phyloP scores from a whole-genome alignment of 495 filamentous ascomycete species.

The Endocarpon pusillum region DNA sequence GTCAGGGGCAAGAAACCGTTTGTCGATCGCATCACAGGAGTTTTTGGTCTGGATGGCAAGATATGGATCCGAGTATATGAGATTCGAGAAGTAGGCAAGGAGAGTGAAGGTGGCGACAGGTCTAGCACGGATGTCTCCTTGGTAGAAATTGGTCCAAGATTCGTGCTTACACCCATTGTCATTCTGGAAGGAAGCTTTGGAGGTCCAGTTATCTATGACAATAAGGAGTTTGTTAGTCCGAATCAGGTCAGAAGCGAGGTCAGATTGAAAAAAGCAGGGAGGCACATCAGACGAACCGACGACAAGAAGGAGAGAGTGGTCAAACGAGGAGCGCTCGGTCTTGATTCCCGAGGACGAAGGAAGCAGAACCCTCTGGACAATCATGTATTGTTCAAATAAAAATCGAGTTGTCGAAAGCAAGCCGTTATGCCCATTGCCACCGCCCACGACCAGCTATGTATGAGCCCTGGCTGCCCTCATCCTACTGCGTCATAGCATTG shows the following conservation, averaged over 20 bases:
- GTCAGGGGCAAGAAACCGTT: slow-evolving; percentile 88
- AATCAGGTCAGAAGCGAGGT: slow-evolving; percentile 76
- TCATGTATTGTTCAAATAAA: slow-evolving; percentile 3
- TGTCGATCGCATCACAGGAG: slow-evolving; percentile 82
- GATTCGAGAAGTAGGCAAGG: slow-evolving; percentile 65
- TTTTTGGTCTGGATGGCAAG: slow-evolving; percentile 85
- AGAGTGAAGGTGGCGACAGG: slow-evolving; percentile 23
- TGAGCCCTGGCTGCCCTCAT: not conserved
- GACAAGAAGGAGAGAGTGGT: slow-evolving; percentile 49
- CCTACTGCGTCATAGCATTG: not conserved
- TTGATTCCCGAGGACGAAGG: slow-evolving; percentile 46
- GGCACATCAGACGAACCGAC: slow-evolving; percentile 58
- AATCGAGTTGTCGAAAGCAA: not conserved
- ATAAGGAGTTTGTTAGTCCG: slow-evolving; percentile 92
- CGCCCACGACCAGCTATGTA: not conserved
- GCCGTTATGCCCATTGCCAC: not conserved
- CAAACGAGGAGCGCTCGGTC: slow-evolving; percentile 58
- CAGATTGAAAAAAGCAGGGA: slow-evolving; percentile 51
- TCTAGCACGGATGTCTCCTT: slow-evolving; percentile 55
- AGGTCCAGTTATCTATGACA: slow-evolving; percentile 94
- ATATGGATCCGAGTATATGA: slow-evolving; percentile 96
- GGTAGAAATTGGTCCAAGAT: slow-evolving; percentile 87
- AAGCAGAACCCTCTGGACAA: slow-evolving; percentile 62
- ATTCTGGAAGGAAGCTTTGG: slow-evolving; percentile 93
- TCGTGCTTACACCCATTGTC: slow-evolving; percentile 88